Base-by-base conservation (phyloP, 495 filamentous ascomycete species). In the Penicillium cosmopolitanum region DNA sequence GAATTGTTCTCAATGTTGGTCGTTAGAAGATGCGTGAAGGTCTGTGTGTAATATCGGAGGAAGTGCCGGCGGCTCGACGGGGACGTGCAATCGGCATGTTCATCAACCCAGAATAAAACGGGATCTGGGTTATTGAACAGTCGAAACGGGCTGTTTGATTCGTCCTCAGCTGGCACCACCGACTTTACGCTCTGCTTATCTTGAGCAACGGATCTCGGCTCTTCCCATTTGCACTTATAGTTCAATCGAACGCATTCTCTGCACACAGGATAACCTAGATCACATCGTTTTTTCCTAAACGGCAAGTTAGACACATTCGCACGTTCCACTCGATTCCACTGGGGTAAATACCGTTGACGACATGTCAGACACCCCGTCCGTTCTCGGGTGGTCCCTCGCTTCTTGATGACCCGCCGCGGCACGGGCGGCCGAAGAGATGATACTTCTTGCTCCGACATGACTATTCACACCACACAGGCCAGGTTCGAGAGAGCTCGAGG, bases 1-100 rank as follows among this genome's bases (percentile, higher is more conserved):
- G 48, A 61, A 47, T 61, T 61, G 33, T 61, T 61, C 28, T 61
- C 59, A n/a, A 61, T 56, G 33, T 61, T 61, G n/a, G 48, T 61
- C 11, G 59, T 61, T 13, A 61, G 38, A 28, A 61, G 48, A 31
- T 53, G 48, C 4, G 53, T 61, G 28, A 61, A 61, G 38, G 59
- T 61, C 33, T 61, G 59, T 19, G 59, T 56, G 42, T 61, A 61
- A 38, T 61, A 61, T 13, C 59, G 53, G 28, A 61, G 53, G 36
- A 61, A 61, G 56, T 61, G 59, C 9, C 59, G 47, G 15, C 53
- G 59, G 43, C 59, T 61, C 2, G 53, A 61, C 21, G 53, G 40
- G 18, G 35, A 47, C 12, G 59, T 53, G 34, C 50, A 52, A 42
- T 61, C 59, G 28, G 59, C 47, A 56, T 61, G 59, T 21, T 61